These are phyloP conservation scores for Nymphaea colorata DNA, from an alignment of 164 flowering plant species.

Conservation along the genomic window DNA sequence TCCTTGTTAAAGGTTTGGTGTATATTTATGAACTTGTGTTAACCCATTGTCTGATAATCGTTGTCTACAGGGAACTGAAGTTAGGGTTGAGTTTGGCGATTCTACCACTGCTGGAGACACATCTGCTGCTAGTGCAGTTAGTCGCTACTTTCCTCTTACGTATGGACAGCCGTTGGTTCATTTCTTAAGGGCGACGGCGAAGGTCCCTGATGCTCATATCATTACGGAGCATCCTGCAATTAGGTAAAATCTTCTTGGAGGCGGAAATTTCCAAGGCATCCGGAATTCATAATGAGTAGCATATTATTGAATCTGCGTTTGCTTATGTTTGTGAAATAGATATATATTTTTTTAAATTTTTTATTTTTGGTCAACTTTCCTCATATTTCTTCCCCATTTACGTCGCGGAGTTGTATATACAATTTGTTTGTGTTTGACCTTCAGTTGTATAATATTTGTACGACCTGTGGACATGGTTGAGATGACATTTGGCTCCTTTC, in stretches of 20 bases:
- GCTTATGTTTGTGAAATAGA: too few species aligned
- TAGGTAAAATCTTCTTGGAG: constrained; percentile 28
- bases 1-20: neutral
- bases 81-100: constrained; percentile 93
- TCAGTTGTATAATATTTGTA: too few species aligned
- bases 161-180: constrained; percentile 95
- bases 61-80: constrained; percentile 68
- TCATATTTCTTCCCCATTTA: too few species aligned
- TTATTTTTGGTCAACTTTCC: too few species aligned
- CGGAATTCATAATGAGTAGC: too few species aligned
- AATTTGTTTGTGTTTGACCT: too few species aligned
- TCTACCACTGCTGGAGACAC: constrained; percentile 58
- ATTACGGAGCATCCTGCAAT: constrained; percentile 80
- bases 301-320: too few species aligned
- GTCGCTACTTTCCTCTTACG: constrained; percentile 64
- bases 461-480: neutral
- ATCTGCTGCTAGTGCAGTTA: constrained; percentile 46
- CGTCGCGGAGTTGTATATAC: too few species aligned
- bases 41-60: neutral
- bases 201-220: constrained; percentile 78
- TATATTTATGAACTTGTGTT: neutral
- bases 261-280: neutral
- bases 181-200: constrained; percentile 66
- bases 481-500: neutral
- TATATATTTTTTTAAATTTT: too few species aligned